Base-by-base conservation (phyloP, 2,329 filamentous ascomycete genomes). In the Fusarium sp. region DNA sequence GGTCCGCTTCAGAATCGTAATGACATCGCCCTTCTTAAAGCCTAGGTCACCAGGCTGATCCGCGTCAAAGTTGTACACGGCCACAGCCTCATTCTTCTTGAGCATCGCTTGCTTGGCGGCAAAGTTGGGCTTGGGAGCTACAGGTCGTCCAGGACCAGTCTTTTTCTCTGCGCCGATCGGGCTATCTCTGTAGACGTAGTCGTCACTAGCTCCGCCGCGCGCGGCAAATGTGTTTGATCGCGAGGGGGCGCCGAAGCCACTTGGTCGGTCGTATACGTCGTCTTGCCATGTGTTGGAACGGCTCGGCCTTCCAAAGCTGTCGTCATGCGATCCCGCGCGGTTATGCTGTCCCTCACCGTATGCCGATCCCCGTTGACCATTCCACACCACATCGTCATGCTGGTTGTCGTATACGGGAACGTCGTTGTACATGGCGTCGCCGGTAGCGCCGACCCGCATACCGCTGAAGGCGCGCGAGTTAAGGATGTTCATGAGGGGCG, bases 1-100 rank as follows among this genome's bases (percentile, higher is more conserved):
- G 5, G 95, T 98, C 80, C 92, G 91, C 84, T 99, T 97, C 62
- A 97, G 79, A 62, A 99, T 93, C 1, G 93, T 97, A 71, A 99
- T 97, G 61, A 98, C 81, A 29, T 99, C 96, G 18, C 96, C 96
- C 85, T 99, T 99, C 83, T 97, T 97, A 82, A 99, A 99, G 0
- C 91, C 93, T 61, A 98, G 79, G 78, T 99, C 95, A 4, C 95
- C 95, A 0, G 93, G 89, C 79, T 97, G 94, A 75, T 97, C 95
- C 0, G 93, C 90, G 68, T 98, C 95, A 77, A 99, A 99, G 2
- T 92, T 97, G 80, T 92, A 98, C 67, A 97, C 84, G 2, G 96
- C 96, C 18, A 97, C 85, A 0, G 93, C 96, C 80, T 98, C 93
- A 72, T 97, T 93, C 72, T 87, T 85, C 77, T 85, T 87, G 64